phyloP scores from a whole-genome alignment of 371 early-diverging fungal species.

The Batkoa obscura region DNA sequence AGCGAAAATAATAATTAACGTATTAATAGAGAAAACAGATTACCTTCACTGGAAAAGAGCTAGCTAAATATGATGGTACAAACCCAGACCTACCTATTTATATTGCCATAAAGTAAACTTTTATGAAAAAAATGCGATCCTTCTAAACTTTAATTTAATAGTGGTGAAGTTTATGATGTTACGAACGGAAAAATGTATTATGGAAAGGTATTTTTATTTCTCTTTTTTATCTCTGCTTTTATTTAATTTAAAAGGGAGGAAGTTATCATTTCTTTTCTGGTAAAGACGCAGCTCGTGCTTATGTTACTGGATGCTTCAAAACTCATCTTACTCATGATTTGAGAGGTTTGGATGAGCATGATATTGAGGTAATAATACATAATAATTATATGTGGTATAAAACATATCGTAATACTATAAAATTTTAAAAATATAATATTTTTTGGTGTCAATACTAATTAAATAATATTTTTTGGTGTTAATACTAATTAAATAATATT shows the following conservation, averaged over 20 bases:
- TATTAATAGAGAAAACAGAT: slow-evolving; percentile 15
- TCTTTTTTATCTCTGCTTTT: slow-evolving; percentile 35
- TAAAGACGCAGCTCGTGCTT: slow-evolving; percentile 80
- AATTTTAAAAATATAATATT: no score
- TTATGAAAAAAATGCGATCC: background rate
- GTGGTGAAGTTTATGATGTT: slow-evolving; percentile 81
- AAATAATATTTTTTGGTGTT: background rate
- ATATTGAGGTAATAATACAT: slow-evolving; percentile 34
- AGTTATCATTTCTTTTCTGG: slow-evolving; percentile 85
- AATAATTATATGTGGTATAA: background rate
- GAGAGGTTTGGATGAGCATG: slow-evolving; percentile 48
- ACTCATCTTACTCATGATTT: slow-evolving; percentile 84
- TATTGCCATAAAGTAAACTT: slow-evolving; percentile 58
- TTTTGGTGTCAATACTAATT: no score
- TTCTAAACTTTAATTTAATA: slow-evolving; percentile 3
- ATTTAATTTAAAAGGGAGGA: slow-evolving; percentile 24
- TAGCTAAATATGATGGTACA: slow-evolving; percentile 59
- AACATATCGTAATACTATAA: no score
- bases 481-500: background rate
- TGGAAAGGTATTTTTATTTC: slow-evolving; percentile 38
- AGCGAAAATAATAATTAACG: background rate
- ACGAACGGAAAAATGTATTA: slow-evolving; percentile 49
- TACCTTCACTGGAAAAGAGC: slow-evolving; percentile 51
- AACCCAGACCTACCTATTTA: slow-evolving; percentile 62
- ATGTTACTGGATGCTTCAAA: slow-evolving; percentile 83